These are phyloP conservation scores for Coemansia sp. DNA, from an alignment of 192 early-diverging fungal species.

Conservation along the genomic window DNA sequence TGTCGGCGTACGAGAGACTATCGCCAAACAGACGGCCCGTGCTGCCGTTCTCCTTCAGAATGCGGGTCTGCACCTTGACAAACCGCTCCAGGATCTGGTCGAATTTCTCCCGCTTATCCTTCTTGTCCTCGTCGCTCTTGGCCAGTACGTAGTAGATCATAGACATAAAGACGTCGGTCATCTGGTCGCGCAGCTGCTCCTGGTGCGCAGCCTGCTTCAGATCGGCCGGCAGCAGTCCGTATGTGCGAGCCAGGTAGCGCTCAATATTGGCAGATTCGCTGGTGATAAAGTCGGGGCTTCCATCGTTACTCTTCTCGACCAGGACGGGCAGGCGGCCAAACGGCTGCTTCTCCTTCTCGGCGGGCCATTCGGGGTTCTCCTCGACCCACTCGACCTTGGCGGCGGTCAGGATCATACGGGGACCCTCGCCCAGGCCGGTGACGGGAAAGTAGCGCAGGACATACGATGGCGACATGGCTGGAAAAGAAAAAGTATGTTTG, in stretches of 20 bases:
- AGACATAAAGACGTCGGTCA: conserved; percentile 9
- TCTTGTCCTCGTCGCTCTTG: conserved; percentile 5
- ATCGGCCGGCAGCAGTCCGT: conserved; percentile 28
- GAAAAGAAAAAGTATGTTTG: no score
- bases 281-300: conserved; percentile 24
- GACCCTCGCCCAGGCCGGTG: conserved; percentile 17
- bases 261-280: conserved; percentile 48
- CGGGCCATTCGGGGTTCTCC: conserved; percentile 48
- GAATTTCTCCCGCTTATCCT: no score
- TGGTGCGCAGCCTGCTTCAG: conserved; percentile 30
- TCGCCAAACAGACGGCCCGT: conserved; percentile 52
- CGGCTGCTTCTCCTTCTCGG: conserved; percentile 48
- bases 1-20: conserved; percentile 42
- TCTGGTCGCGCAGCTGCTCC: conserved; percentile 29
- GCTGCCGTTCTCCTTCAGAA: conserved; percentile 47
- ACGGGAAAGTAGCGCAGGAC: conserved; percentile 32
- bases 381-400: conserved; percentile 35
- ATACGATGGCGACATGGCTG: conserved; percentile 5
- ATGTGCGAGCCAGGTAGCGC: conserved; percentile 49
- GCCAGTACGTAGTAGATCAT: no score
- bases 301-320: conserved; percentile 35
- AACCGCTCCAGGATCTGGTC: conserved; percentile 15
- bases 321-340: conserved; percentile 52
- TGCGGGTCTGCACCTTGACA: conserved; percentile 26
- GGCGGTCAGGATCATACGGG: conserved; percentile 43